Base-by-base conservation (phyloP, 768 basidiomycete genomes). In the Podaxis sp. region DNA sequence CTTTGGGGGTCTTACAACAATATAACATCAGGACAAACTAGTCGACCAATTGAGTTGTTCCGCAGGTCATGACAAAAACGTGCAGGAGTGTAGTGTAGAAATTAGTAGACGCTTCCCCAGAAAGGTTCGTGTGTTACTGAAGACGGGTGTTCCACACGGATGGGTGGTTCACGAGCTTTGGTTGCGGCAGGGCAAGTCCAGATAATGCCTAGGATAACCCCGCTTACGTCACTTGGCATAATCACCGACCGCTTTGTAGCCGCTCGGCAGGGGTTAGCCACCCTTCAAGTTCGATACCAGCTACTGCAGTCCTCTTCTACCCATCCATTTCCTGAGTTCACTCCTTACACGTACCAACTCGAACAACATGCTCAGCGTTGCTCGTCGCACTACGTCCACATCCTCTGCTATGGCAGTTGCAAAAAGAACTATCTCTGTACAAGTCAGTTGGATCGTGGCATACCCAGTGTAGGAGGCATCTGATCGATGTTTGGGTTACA, bases 401-500 rank as follows among this genome's bases (percentile, higher is more conserved):
- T 11, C 59, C 18, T 67, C 73, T 54, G 63, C 66, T 59, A 57
- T 66, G 11, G 54, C 71, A 44, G 65, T 69, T 16, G 68, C 72
- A 37, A 77, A 72, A 65, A 80, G 86, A 68, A 74, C 70, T 52
- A 85, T 86, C 67, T 88, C 86, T 61, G 85, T 88, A 61, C 82
- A 88, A 83, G 86, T 87, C 72, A 67, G 62, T 59, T 62, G 32
- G 32, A 32, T 9, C 32, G 32, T 32, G 50, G 14, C 54, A 62
- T 25, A 61, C 36, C 53, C 47, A 7, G 32, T 50, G 36, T 32
- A 36, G 52, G 32, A 25, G 28, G 55, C 50, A 16, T 48, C 44
- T 44, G 57, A 62, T 66, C 72, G 68, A 73, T 65, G 67, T 59
- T 67, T 51, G 64, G 59, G 35, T 60, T 67, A 55, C 73, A 95